phyloP scores from a whole-genome alignment of 1,284 basidiomycete genomes.

The Puccinia polysora region DNA sequence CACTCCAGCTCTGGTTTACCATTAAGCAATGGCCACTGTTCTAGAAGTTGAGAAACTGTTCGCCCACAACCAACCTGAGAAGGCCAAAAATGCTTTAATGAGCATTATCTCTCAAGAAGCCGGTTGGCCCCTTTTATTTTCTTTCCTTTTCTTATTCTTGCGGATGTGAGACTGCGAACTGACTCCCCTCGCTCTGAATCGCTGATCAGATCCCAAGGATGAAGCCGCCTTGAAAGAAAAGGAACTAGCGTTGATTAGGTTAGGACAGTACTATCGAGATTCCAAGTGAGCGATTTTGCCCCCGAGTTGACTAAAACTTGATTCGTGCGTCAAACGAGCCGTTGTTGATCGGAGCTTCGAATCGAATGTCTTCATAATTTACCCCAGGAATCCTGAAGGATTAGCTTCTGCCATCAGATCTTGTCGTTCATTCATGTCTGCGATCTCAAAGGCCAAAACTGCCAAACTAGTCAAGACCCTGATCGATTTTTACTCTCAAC shows the following conservation, averaged over 20 bases:
- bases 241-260: conserved; percentile 75
- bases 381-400: conserved; percentile 69
- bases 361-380: background rate
- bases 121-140: background rate
- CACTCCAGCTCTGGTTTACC: too few relatives aligned
- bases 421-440: conserved; percentile 84
- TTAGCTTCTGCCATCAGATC: conserved; percentile 80
- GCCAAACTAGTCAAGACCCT: conserved; percentile 68
- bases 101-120: conserved; percentile 2
- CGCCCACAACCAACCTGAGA: conserved; percentile 1
- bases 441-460: conserved; percentile 94
- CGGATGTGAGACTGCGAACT: too few relatives aligned
- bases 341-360: too few relatives aligned
- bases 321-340: background rate
- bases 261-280: conserved; percentile 83
- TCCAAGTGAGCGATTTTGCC: conserved; percentile 61
- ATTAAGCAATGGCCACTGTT: background rate
- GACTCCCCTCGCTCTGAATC: too few relatives aligned
- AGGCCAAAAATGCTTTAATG: background rate
- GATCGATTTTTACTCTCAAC: conserved; percentile 15
- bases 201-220: conserved; percentile 50
- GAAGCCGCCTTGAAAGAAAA: conserved; percentile 70
- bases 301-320: background rate
- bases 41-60: background rate
- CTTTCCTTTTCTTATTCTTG: too few relatives aligned